Evolutionary conservation across 2,329 filamentous ascomycete species (phyloP), one percentile per base, ranked within the genome.

Genomic region (Fusarium globosum): DNA sequence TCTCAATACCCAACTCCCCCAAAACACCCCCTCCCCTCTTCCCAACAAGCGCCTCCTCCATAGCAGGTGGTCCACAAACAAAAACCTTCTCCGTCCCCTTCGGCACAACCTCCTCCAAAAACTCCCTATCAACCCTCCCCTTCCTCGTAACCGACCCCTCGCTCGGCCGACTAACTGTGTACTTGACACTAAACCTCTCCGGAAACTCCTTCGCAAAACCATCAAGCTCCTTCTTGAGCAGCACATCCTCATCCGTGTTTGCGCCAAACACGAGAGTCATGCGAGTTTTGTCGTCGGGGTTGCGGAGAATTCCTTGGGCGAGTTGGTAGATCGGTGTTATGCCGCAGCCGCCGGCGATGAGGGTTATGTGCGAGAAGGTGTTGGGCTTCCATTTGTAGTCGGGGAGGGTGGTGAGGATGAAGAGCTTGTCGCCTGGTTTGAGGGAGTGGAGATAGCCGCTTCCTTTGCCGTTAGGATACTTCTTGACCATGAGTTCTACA

Each of bases 241-340:
- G 65, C 5, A 93, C 82, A 76, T 94, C 92, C 42, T 85, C 81
- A 61, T 92, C 89, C 0, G 85, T 87, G 71, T 93, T 92, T 66
- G 90, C 90, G 39, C 91, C 92, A 76, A 90, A 92, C 0, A 94
- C 83, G 2, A 94, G 85, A 0, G 88, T 90, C 48, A 94, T 84
- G 60, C 85, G 86, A 3, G 92, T 94, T 35, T 83, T 84, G 74
- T 94, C 92, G 2, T 85, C 80, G 0, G 90, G 86, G 76, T 93
- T 88, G 49, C 83, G 80, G n/a, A 92, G 82, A 63, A 93, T 91
- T 5, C 89, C 89, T 55, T 86, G 87, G 4, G 88, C 84, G 4
- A 93, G 86, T 78, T 92, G 90, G 78, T 89, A 93, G 72, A 92
- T 87, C 0, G 92, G 92, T 1, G 92, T 94, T 72, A 94, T 93